phyloP scores from a whole-genome alignment of 2,329 filamentous ascomycete genomes.

The Trichoderma simmonsii region DNA sequence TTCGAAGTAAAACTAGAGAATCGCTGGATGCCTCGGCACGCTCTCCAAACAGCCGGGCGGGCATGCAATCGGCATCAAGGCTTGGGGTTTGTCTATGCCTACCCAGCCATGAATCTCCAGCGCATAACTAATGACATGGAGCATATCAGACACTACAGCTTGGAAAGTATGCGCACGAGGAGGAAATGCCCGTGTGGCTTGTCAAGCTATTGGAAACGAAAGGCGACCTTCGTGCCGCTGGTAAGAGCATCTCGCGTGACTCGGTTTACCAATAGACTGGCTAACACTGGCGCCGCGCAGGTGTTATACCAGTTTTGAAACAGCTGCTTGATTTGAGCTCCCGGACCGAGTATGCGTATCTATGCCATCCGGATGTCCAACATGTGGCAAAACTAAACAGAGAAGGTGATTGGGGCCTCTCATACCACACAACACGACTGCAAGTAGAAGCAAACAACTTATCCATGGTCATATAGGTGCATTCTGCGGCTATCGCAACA shows the following conservation, averaged over 20 bases:
- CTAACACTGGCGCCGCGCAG: conserved; percentile 26
- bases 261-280: not conserved
- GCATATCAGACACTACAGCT: conserved; percentile 55
- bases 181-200: conserved; percentile 70
- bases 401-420: conserved; percentile 52
- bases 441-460: not conserved
- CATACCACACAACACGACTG: not conserved
- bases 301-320: conserved; percentile 60
- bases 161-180: conserved; percentile 69
- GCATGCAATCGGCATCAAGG: not conserved
- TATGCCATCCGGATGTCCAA: conserved; percentile 71
- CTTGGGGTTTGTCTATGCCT: not conserved
- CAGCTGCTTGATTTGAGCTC: conserved; percentile 62
- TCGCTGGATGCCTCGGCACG: not conserved
- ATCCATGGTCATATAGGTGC: conserved; percentile 53
- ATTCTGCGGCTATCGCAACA: conserved; percentile 94
- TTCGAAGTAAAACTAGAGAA: not conserved
- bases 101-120: not conserved
- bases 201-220: conserved; percentile 58
- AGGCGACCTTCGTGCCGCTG: conserved; percentile 53
- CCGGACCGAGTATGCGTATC: conserved; percentile 65
- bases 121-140: not conserved
- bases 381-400: conserved; percentile 79
- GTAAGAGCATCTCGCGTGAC: conserved; percentile 31
- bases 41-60: not conserved